Evolutionary conservation across 2,329 filamentous ascomycete genomes (phyloP).

Genomic region (Raffaelea albimanens): DNA sequence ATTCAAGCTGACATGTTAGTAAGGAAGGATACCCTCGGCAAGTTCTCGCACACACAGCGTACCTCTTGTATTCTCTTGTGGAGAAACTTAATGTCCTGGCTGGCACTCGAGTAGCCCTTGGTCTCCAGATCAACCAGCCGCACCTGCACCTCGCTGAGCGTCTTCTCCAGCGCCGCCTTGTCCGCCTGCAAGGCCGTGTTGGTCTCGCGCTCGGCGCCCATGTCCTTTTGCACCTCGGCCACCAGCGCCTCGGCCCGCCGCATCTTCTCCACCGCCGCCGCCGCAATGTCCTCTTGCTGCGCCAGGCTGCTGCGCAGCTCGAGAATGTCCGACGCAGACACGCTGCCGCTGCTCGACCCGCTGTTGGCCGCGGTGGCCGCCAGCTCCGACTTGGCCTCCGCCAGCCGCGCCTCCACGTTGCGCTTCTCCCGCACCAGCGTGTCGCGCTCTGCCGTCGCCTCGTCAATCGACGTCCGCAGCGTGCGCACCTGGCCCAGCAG

Average conservation of each 20-base stretch:
- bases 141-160: slow-evolving; percentile 81
- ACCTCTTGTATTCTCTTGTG: slow-evolving; percentile 94
- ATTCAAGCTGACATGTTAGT: slow-evolving; percentile 52
- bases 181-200: slow-evolving; percentile 78
- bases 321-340: slow-evolving; percentile 39
- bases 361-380: slow-evolving; percentile 35
- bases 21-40: no score
- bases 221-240: slow-evolving; percentile 87
- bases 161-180: slow-evolving; percentile 83
- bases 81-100: slow-evolving; percentile 90
- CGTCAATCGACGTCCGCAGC: slow-evolving; percentile 76
- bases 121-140: slow-evolving; percentile 89
- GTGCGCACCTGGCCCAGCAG: slow-evolving; percentile 82
- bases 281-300: slow-evolving; percentile 86
- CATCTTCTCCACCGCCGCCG: slow-evolving; percentile 95
- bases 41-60: no score
- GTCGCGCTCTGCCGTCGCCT: slow-evolving; percentile 77
- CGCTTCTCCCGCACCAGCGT: slow-evolving; percentile 81
- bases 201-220: slow-evolving; percentile 73
- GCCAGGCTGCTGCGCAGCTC: slow-evolving; percentile 82
- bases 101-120: slow-evolving; percentile 89
- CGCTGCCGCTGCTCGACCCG: not conserved
- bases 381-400: slow-evolving; percentile 82
- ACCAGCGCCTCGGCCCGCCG: slow-evolving; percentile 79
- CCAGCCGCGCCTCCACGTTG: slow-evolving; percentile 71